phyloP scores from a whole-genome alignment of 805 yeast species.

The Ogataea haglerorum region DNA sequence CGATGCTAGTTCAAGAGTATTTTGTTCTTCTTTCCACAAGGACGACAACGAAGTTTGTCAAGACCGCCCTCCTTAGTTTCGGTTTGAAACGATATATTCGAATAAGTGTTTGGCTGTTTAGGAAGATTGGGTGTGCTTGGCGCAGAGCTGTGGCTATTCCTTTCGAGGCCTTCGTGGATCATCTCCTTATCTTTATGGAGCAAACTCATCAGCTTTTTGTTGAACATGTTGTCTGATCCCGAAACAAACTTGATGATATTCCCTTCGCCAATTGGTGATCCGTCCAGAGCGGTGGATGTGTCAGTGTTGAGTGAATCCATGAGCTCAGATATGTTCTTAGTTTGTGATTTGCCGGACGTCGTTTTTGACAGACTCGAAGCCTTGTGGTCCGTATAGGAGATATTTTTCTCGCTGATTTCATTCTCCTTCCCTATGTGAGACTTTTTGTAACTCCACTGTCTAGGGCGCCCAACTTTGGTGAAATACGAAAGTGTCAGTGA shows the following conservation, averaged over 20 bases:
- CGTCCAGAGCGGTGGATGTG: conserved; percentile 6
- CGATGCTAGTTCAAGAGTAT: conserved; percentile 6
- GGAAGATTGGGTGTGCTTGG: neutral
- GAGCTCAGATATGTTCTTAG: neutral
- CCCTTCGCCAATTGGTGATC: conserved; percentile 1
- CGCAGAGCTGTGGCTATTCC: neutral
- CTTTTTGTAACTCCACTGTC: conserved; percentile 1
- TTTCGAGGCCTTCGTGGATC: neutral
- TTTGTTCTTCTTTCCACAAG: conserved; percentile 11
- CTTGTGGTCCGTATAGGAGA: neutral
- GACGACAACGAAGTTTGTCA: conserved; percentile 14
- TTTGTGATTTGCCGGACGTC: neutral
- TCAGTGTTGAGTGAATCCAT: conserved; percentile 2
- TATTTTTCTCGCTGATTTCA: neutral
- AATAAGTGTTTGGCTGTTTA: neutral
- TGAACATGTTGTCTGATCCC: conserved; percentile 18
- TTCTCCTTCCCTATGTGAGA: neutral
- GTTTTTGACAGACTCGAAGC: neutral
- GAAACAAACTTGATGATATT: conserved; percentile 13
- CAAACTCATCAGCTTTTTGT: conserved; percentile 15
- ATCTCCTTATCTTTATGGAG: conserved; percentile 10
- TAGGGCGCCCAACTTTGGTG: conserved; percentile 13
- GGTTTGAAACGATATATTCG: neutral
- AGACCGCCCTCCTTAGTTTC: conserved; percentile 5
- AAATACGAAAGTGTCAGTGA: conserved; percentile 20